Conservation (phyloP, 164 flowering plant species). For the Taxillus chinensis region DNA sequence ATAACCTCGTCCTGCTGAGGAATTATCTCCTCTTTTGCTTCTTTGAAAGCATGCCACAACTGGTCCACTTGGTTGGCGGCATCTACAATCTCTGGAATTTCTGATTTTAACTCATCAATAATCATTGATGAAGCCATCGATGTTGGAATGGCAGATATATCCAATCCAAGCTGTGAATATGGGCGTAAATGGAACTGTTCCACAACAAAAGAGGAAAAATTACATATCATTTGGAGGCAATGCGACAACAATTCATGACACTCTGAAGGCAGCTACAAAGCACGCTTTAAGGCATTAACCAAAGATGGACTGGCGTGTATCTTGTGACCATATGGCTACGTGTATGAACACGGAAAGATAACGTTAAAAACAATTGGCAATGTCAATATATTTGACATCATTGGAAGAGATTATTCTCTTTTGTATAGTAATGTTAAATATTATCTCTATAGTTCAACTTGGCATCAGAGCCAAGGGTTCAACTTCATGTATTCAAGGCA, state of each 20-base stretch:
- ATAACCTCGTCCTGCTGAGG: conserved; percentile 15
- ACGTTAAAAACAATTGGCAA: no score
- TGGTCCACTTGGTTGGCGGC: conserved; percentile 42
- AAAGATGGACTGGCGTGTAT: no score
- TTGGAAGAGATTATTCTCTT: no score
- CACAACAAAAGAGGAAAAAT: not conserved
- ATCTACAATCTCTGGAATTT: conserved; percentile 71
- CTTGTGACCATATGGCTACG: no score
- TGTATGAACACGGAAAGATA: no score
- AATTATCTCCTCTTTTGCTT: conserved; percentile 7
- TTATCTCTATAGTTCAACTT: no score
- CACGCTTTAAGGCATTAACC: not conserved
- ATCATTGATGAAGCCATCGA: conserved; percentile 21
- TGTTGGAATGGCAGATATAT: conserved; percentile 55
- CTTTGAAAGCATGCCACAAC: conserved; percentile 33
- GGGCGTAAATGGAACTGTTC: conserved; percentile 90
- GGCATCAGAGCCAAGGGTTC: no score
- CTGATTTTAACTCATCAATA: conserved; percentile 48
- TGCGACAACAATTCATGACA: no score
- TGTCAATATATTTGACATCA: no score
- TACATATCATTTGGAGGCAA: no score
- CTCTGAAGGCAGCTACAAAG: not conserved
- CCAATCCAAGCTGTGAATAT: conserved; percentile 69
- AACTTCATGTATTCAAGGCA: no score
- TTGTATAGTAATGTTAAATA: no score